Evolutionary conservation across 352 stramenopile genomes (phyloP), one percentile per base, ranked within the genome.

Genomic region (Pythium folliculosum): DNA sequence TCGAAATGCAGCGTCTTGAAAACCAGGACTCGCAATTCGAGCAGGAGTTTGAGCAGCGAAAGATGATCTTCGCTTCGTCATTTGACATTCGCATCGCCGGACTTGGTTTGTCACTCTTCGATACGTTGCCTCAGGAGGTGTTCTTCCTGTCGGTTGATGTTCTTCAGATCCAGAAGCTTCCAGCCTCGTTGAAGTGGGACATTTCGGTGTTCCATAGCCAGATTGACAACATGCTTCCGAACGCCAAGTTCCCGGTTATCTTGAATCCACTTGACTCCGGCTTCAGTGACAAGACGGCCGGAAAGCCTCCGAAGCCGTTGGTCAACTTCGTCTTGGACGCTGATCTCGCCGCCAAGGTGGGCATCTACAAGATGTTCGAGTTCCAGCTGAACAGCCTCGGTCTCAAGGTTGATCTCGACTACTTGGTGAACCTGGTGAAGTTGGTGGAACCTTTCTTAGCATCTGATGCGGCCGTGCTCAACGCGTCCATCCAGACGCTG

Each of bases 321-420:
- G 47, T 94, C 21, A 88, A 89, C 38, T 60, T 96, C 12, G 76
- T 88, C n/a, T 66, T 94, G 23, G 84, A 92, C 59, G 88, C 87
- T 32, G 84, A 92, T 56, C 69, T 94, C 0, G 73, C 84, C 22
- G 85, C 87, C 43, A 88, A 87, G 50, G 58, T 91, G n/a, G 86
- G 86, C 35, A 90, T 88, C 44, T 92, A 93, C 70, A 94, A 94
- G 60, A 50, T 94, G 19, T 71, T 94, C 21, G 77, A 94, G n/a
- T 84, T 94, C 38, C 71, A 87, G 37, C 58, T 94, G 21, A 80
- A 80, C 56, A 83, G 84, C 54, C 51, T 94, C 44, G 81, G 82
- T 16, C 70, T 96, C 43, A 93, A 94, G 70, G 77, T 93, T 22
- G 88, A 96, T 70, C 80, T 96, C 35, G 88, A 96, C 64, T 96